Percentiles rank a stretch among this genome's conserved stretches.
phyloP scores from a whole-genome alignment of 345 rosid genomes.

The Salix udensis region DNA sequence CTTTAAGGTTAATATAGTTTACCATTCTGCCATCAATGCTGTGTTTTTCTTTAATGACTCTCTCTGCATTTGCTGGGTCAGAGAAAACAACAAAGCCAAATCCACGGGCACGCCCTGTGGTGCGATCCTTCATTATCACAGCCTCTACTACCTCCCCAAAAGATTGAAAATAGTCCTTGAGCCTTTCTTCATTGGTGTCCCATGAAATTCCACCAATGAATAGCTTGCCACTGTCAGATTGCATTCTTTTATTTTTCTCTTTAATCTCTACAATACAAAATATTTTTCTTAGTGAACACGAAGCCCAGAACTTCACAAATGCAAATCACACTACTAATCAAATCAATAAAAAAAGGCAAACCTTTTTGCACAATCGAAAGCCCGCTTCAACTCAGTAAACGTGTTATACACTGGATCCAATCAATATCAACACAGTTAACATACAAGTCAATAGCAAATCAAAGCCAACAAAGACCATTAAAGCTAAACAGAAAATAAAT shows the following conservation, averaged over 20 bases:
- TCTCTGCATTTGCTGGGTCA: slow-evolving; percentile 84
- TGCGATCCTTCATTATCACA: slow-evolving; percentile 95
- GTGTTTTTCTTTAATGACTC: slow-evolving; percentile 80
- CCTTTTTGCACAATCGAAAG: slow-evolving; percentile 3
- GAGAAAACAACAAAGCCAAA: slow-evolving; percentile 93
- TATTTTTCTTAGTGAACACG: slow-evolving; percentile 13
- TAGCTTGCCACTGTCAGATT: slow-evolving; percentile 84
- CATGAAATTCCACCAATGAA: slow-evolving; percentile 98
- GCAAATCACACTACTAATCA: slow-evolving; percentile 15
- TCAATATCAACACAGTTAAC: slow-evolving; percentile 5
- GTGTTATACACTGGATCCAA: slow-evolving; percentile 34
- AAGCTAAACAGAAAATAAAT: slow-evolving; percentile 4
- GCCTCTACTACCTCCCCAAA: slow-evolving; percentile 96
- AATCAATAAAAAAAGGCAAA: slow-evolving; percentile 4
- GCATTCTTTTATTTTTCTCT: slow-evolving; percentile 44
- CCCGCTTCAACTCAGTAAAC: background rate
- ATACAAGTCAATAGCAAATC: background rate
- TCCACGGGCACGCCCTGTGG: slow-evolving; percentile 98
- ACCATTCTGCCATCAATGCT: slow-evolving; percentile 94
- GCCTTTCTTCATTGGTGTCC: slow-evolving; percentile 94
- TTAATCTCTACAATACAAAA: slow-evolving; percentile 27
- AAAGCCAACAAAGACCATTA: slow-evolving; percentile 6
- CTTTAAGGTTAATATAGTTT: slow-evolving; percentile 23
- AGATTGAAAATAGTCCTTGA: slow-evolving; percentile 79
- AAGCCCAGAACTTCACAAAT: slow-evolving; percentile 8